Conservation (phyloP, 2,329 filamentous ascomycete species). For the Fonsecaea monophora region DNA sequence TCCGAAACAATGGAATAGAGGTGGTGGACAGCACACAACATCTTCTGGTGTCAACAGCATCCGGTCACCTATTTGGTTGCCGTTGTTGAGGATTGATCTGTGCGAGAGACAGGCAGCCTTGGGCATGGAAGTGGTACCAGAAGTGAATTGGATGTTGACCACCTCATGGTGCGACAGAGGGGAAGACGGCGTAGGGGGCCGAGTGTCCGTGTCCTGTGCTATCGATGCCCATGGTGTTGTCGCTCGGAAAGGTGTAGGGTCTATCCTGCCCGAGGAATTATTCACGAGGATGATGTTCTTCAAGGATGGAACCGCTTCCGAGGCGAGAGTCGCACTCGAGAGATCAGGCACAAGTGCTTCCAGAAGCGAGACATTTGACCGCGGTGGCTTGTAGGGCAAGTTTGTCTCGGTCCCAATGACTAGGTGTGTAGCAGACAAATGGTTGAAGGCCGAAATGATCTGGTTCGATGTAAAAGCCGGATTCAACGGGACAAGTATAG, state of each 20-base stretch:
- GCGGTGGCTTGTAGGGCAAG: slow-evolving; percentile 69
- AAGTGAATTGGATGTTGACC: slow-evolving; percentile 96
- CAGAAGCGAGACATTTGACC: slow-evolving; percentile 65
- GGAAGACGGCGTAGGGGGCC: slow-evolving; percentile 54
- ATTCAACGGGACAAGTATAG: slow-evolving; percentile 90
- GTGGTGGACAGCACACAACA: slow-evolving; percentile 69
- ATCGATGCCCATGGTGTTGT: slow-evolving; percentile 58
- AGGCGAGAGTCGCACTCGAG: slow-evolving; percentile 54
- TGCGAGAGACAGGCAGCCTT: slow-evolving; percentile 93
- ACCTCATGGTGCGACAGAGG: slow-evolving; percentile 62
- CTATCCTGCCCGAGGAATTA: slow-evolving; percentile 68
- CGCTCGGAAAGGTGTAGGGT: slow-evolving; percentile 51
- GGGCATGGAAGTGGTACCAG: slow-evolving; percentile 86
- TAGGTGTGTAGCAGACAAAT: slow-evolving; percentile 75
- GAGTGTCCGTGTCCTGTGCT: slow-evolving; percentile 51
- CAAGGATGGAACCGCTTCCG: slow-evolving; percentile 71
- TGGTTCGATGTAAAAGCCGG: slow-evolving; percentile 84
- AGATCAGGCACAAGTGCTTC: slow-evolving; percentile 61
- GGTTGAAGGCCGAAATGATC: slow-evolving; percentile 76
- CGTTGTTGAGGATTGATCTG: slow-evolving; percentile 89
- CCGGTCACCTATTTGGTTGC: slow-evolving; percentile 78
- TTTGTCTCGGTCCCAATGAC: slow-evolving; percentile 90
- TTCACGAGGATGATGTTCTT: slow-evolving; percentile 76
- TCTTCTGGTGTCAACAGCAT: slow-evolving; percentile 81
- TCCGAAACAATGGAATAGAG: slow-evolving; percentile 77